Percentiles rank a stretch among this genome's conserved stretches.
Evolutionary conservation across 2,329 filamentous ascomycete species (phyloP).

Genomic region (Fusarium setosum): DNA sequence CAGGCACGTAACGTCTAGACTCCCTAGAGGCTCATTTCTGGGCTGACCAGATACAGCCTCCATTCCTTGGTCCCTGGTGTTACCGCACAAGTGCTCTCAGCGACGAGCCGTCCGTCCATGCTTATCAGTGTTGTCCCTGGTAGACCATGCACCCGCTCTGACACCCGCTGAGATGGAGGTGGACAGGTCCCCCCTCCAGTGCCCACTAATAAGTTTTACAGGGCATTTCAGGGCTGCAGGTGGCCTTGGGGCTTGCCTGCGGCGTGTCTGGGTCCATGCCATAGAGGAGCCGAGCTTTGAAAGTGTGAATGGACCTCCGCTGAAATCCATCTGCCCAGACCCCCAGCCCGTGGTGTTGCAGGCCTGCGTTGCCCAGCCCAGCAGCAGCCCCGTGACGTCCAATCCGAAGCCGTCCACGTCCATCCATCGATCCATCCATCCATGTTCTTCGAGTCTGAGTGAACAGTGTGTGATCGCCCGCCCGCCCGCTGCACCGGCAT

Average conservation of each 20-base stretch:
- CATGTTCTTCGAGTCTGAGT: constrained; percentile 24
- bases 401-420: neutral
- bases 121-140: too few relatives aligned
- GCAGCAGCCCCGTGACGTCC: constrained; percentile 30
- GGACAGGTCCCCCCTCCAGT: neutral
- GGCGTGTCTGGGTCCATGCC: neutral
- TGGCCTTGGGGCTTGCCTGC: neutral
- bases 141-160: constrained; percentile 24
- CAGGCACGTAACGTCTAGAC: neutral
- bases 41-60: constrained; percentile 27
- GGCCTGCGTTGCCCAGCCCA: constrained; percentile 24
- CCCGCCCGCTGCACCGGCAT: constrained; percentile 35
- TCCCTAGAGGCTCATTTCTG: constrained; percentile 9
- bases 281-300: neutral
- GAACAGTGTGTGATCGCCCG: constrained; percentile 31
- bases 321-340: constrained; percentile 12
- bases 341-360: neutral
- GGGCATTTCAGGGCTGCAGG: constrained; percentile 3
- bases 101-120: constrained; percentile 4
- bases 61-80: constrained; percentile 17
- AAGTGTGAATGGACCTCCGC: constrained; percentile 8
- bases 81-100: constrained; percentile 8
- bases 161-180: constrained; percentile 12
- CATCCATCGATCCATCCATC: constrained; percentile 27
- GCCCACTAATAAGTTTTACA: neutral